Conservation (phyloP, 106 monocot species). For the Phalaenopsis aphrodite region DNA sequence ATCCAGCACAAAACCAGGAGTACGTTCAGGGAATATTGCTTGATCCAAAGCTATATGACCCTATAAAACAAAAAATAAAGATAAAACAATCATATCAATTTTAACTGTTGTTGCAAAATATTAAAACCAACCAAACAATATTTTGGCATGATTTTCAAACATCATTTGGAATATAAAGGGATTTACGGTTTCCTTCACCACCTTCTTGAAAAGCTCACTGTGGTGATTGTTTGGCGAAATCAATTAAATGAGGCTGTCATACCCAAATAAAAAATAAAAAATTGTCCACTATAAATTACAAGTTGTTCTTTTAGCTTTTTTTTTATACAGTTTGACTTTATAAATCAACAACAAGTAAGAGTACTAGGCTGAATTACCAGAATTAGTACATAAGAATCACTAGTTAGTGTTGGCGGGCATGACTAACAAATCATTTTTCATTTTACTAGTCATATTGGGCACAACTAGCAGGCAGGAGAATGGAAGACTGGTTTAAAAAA, state of each 20-base stretch:
- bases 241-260: background rate
- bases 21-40: conserved; percentile 81
- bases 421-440: background rate
- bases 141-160: background rate
- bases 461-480: background rate
- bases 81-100: background rate
- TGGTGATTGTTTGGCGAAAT: background rate
- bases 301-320: background rate
- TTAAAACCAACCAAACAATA: background rate
- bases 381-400: background rate
- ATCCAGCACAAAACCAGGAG: conserved; percentile 97
- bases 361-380: background rate
- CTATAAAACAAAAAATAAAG: conserved; percentile 18
- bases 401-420: background rate
- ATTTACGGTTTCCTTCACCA: background rate
- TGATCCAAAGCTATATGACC: conserved; percentile 97
- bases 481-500: background rate
- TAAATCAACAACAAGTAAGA: background rate
- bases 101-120: background rate
- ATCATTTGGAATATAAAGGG: no score
- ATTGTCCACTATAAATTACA: background rate
- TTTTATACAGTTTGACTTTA: background rate
- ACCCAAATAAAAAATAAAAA: background rate
- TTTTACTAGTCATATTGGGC: background rate
- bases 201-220: background rate